These are phyloP conservation scores for Pelargonium nanum DNA, from an alignment of 345 rosid genomes.

Conservation along the genomic window DNA sequence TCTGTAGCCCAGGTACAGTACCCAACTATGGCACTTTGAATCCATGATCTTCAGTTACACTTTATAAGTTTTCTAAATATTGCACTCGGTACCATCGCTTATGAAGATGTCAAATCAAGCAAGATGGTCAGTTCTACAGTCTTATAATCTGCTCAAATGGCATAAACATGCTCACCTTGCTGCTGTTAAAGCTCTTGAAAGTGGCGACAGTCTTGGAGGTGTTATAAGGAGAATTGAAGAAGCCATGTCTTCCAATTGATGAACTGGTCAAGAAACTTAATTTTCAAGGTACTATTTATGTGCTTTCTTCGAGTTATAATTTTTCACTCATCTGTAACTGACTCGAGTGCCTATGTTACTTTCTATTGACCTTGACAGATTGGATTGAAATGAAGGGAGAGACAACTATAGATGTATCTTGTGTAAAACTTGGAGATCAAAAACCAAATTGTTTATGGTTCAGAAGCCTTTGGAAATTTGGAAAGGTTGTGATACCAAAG, in stretches of 20 bases:
- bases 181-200: slow-evolving; percentile 77
- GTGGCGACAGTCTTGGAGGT: slow-evolving; percentile 58
- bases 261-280: slow-evolving; percentile 7
- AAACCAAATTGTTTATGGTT: neutral
- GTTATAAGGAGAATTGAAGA: slow-evolving; percentile 72
- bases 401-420: neutral
- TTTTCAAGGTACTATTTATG: neutral
- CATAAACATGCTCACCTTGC: slow-evolving; percentile 64
- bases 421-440: neutral
- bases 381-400: neutral
- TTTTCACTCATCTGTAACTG: neutral
- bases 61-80: neutral
- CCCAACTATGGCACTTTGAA: slow-evolving; percentile 5
- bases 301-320: neutral
- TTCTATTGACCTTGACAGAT: neutral
- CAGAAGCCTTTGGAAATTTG: neutral
- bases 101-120: slow-evolving; percentile 97
- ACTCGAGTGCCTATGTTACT: neutral
- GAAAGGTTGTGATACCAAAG: neutral
- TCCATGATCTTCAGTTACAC: neutral
- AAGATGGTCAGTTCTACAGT: slow-evolving; percentile 79
- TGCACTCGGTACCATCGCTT: neutral
- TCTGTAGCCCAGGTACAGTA: slow-evolving; percentile 58
- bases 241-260: slow-evolving; percentile 44
- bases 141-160: slow-evolving; percentile 90